phyloP scores from a whole-genome alignment of 495 filamentous ascomycete species.

The Collariella sp. region DNA sequence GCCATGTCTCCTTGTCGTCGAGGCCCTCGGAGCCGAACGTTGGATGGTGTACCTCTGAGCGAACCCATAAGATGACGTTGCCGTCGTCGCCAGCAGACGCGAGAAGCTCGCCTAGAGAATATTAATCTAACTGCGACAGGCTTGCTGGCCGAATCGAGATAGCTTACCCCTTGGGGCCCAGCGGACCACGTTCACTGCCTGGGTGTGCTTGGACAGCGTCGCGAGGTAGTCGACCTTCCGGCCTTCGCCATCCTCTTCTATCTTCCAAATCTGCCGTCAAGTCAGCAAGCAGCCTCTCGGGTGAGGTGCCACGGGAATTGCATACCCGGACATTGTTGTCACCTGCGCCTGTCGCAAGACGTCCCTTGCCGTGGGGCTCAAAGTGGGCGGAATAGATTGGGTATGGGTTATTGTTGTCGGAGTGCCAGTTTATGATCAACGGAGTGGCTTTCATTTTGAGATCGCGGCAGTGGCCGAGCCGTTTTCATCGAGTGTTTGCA shows the following conservation, averaged over 20 bases:
- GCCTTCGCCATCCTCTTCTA: slow-evolving; percentile 79
- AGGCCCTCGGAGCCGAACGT: slow-evolving; percentile 70
- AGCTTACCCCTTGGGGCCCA: slow-evolving; percentile 83
- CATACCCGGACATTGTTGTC: slow-evolving; percentile 94
- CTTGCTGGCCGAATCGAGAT: not conserved
- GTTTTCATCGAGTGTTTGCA: slow-evolving; percentile 11
- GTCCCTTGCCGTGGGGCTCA: slow-evolving; percentile 85
- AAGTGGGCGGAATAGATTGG: slow-evolving; percentile 96
- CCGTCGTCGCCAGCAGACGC: slow-evolving; percentile 95
- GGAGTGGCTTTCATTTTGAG: slow-evolving; percentile 80
- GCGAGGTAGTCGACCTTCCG: slow-evolving; percentile 83
- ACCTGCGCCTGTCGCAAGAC: slow-evolving; percentile 87
- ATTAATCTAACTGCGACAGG: not conserved
- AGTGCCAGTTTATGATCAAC: slow-evolving; percentile 92
- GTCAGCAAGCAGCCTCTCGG: not conserved
- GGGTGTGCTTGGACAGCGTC: slow-evolving; percentile 85
- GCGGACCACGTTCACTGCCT: slow-evolving; percentile 96
- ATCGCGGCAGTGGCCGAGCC: slow-evolving; percentile 5
- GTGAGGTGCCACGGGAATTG: not conserved
- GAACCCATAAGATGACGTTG: slow-evolving; percentile 92
- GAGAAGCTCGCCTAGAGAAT: slow-evolving; percentile 71
- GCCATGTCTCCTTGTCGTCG: slow-evolving; percentile 95
- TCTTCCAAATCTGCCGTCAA: slow-evolving; percentile 66
- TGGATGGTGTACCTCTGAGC: slow-evolving; percentile 56
- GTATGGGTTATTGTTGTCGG: slow-evolving; percentile 77